Evolutionary conservation across 2,329 filamentous ascomycete genomes (phyloP), one percentile per base, ranked within the genome.

Genomic region (Sporothrix variecibatus): DNA sequence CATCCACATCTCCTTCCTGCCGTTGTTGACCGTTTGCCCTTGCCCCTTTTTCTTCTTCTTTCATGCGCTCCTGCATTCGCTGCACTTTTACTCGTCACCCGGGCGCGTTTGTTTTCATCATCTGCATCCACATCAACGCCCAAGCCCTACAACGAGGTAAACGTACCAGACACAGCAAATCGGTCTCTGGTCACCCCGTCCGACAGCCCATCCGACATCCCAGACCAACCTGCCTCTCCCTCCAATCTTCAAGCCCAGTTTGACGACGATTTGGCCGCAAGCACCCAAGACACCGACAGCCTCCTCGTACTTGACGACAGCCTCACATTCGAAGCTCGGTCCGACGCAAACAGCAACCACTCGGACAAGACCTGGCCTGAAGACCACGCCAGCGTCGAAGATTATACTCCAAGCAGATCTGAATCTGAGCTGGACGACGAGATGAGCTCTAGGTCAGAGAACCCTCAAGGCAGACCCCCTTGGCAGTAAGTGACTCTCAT

Each of bases 91-190:
- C 9, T 53, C 67, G 6, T 69, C 46, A 20, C 43, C n/a, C 67
- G 17, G 46, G 15, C 11, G 20, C 56, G 67, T 69, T 51, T 69
- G 46, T 56, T 69, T 69, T 56, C 28, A 23, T 53, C 26, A 23
- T 68, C 64, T 49, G 46, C 65, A 51, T 51, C 43, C 65, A 51
- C 65, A 28, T 51, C 65, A 67, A 67, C 28, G 65, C 40, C 23
- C n/a, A n/a, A n/a, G 65, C 60, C 34, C n/a, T 7, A n/a, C 28
- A 28, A 34, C 28, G 15, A 28, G 5, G 17, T 20, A 15, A 28
- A 23, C 17, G 20, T 23, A 1, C 46, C 43, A 56, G 46, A 12
- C 31, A 12, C 28, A 38, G 8, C 4, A 38, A 20, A 3, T 3
- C 67, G 26, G 38, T 15, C 38, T 8, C 62, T 20, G 38, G 26